Percentiles rank a stretch among this genome's conserved stretches.
Conservation (phyloP, 1,284 basidiomycete genomes). For the Kwoniella shivajii region DNA sequence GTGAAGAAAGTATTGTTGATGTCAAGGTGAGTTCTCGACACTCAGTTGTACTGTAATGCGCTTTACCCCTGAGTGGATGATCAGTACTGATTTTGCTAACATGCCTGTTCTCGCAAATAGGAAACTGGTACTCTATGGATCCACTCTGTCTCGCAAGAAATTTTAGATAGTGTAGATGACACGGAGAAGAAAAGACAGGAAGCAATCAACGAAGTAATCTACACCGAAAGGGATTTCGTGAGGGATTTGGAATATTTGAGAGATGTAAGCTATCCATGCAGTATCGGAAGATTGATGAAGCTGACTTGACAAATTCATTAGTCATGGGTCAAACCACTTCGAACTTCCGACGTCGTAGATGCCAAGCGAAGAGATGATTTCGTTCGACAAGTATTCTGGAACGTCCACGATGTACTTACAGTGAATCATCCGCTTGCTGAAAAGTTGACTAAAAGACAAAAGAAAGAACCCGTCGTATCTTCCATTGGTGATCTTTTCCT, state of each 20-base stretch:
- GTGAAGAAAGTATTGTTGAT: conserved; percentile 79
- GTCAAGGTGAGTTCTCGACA: conserved; percentile 61
- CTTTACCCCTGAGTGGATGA: conserved; percentile 3
- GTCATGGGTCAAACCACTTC: conserved; percentile 89
- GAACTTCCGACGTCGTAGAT: conserved; percentile 72
- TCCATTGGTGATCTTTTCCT: conserved; percentile 88
- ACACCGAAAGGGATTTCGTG: conserved; percentile 97
- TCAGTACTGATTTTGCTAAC: neutral
- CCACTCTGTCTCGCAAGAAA: conserved; percentile 91
- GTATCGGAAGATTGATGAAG: neutral
- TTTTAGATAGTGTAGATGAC: conserved; percentile 88
- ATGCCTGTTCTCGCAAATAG: too few relatives aligned
- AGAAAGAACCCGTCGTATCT: conserved; percentile 89
- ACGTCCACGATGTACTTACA: conserved; percentile 88
- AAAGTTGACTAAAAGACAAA: conserved; percentile 92
- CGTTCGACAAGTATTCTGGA: conserved; percentile 96
- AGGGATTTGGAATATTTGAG: conserved; percentile 97
- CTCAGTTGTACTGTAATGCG: neutral
- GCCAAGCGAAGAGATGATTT: conserved; percentile 79
- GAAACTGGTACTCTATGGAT: conserved; percentile 96
- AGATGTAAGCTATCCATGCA: conserved; percentile 64
- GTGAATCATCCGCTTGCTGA: conserved; percentile 90
- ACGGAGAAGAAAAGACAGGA: conserved; percentile 95
- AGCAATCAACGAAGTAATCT: conserved; percentile 98
- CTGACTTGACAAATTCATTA: conserved; percentile 44